A percentile compares a stretch with the other conserved stretches of the same genome.
phyloP scores from a whole-genome alignment of 805 yeast genomes.

The Myxozyma kluyveri region DNA sequence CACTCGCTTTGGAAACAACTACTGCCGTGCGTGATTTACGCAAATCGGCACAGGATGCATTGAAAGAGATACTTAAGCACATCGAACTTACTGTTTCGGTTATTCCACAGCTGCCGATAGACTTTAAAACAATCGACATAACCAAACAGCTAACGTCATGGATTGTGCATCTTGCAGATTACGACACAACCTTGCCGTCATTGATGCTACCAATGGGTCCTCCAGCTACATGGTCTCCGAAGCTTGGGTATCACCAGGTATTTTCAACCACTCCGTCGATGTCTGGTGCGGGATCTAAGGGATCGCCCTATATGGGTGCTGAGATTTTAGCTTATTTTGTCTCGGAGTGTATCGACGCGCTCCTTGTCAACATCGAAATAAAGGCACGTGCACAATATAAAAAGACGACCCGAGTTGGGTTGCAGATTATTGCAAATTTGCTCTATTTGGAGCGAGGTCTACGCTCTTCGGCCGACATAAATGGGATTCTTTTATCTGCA shows the following conservation, averaged over 20 bases:
- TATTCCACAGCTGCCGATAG: conserved; percentile 54
- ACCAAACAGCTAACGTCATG: conserved; percentile 71
- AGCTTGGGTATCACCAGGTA: conserved; percentile 6
- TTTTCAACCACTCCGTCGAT: conserved; percentile 7
- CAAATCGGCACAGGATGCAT: conserved; percentile 40
- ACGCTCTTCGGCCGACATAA: conserved; percentile 42
- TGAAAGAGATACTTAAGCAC: conserved; percentile 54
- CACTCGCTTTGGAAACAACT: conserved; percentile 17
- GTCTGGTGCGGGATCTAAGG: background rate
- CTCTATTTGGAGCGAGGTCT: conserved; percentile 64
- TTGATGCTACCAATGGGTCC: conserved; percentile 22
- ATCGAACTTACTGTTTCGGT: conserved; percentile 53
- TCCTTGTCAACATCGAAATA: conserved; percentile 62
- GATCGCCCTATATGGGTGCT: conserved; percentile 21
- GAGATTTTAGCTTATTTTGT: conserved; percentile 59
- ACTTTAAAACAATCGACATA: conserved; percentile 66
- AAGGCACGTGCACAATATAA: conserved; percentile 46
- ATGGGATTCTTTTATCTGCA: conserved; percentile 51
- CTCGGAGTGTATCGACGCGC: conserved; percentile 75
- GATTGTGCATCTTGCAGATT: conserved; percentile 63
- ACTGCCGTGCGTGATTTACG: conserved; percentile 29
- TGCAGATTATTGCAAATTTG: conserved; percentile 65
- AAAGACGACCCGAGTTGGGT: conserved; percentile 52
- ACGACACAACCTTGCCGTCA: conserved; percentile 36
- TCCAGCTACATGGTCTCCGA: conserved; percentile 18